Conservation (phyloP, 148 eudicot genomes). For the Euryodendron excelsum region DNA sequence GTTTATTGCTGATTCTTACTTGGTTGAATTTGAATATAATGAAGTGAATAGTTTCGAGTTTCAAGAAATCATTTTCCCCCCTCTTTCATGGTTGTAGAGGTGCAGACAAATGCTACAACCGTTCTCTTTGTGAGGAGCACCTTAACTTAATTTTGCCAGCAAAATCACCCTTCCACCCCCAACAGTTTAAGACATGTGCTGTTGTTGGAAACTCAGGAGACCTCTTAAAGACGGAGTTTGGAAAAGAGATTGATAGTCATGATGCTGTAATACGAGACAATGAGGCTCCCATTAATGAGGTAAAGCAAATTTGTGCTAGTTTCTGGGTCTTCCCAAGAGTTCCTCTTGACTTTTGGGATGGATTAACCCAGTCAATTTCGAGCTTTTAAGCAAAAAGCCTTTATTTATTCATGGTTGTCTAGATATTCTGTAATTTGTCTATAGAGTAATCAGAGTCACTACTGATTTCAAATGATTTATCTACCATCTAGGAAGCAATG, state of each 20-base stretch:
- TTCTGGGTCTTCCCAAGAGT: background rate
- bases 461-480: background rate
- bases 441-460: background rate
- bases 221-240: slow-evolving; percentile 85
- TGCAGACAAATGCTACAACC: slow-evolving; percentile 77
- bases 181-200: slow-evolving; percentile 87
- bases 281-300: slow-evolving; percentile 97
- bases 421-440: background rate
- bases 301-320: slow-evolving; percentile 15
- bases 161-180: slow-evolving; percentile 89
- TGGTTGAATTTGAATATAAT: background rate
- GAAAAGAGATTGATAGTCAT: slow-evolving; percentile 91
- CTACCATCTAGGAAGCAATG: background rate
- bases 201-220: slow-evolving; percentile 99
- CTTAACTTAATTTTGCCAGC: slow-evolving; percentile 80
- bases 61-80: background rate
- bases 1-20: slow-evolving; percentile 6
- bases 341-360: background rate
- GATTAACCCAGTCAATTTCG: background rate
- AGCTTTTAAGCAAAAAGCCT: background rate
- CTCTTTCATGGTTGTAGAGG: slow-evolving; percentile 43
- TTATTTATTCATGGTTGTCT: too few relatives aligned
- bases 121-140: slow-evolving; percentile 89
- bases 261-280: slow-evolving; percentile 94
- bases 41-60: background rate